phyloP scores from a whole-genome alignment of 2,329 filamentous ascomycete species.

The Fonsecaea pedrosoi region DNA sequence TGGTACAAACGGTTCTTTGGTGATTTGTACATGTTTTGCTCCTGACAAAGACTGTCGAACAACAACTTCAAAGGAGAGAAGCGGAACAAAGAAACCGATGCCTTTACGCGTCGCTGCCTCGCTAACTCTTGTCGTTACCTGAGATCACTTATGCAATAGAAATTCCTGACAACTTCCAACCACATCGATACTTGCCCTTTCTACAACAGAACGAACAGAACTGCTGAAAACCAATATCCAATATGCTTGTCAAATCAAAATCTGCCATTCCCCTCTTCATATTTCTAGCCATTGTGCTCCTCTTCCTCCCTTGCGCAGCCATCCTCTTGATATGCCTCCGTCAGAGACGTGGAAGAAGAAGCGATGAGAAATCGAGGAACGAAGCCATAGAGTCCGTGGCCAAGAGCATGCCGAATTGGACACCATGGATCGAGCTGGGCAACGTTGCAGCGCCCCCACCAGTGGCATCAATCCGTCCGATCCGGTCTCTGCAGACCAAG shows the following conservation, averaged over 20 bases:
- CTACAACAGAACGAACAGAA: conserved; percentile 5
- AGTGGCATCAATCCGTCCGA: conserved; percentile 2
- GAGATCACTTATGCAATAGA: background rate
- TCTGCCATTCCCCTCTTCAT: conserved; percentile 29
- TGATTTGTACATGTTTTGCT: background rate
- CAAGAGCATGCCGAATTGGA: conserved; percentile 1
- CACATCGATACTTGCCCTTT: background rate
- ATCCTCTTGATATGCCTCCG: conserved; percentile 14
- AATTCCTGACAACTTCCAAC: background rate
- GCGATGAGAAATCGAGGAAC: background rate
- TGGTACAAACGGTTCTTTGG: background rate
- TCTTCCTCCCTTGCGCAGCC: conserved; percentile 21
- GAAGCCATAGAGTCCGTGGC: background rate
- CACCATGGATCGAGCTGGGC: conserved; percentile 17
- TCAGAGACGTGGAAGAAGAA: background rate
- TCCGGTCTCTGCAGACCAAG: conserved; percentile 5
- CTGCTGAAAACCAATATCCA: conserved; percentile 3
- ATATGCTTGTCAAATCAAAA: conserved; percentile 9
- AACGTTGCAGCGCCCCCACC: conserved; percentile 7
- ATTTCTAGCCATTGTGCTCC: conserved; percentile 24
- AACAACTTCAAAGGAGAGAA: background rate
- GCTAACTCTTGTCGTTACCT: background rate
- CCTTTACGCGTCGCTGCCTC: background rate
- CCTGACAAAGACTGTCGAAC: background rate
- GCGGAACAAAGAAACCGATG: background rate